Evolutionary conservation across 2,329 filamentous ascomycete species (phyloP).

Genomic region (Alternaria burnsii): DNA sequence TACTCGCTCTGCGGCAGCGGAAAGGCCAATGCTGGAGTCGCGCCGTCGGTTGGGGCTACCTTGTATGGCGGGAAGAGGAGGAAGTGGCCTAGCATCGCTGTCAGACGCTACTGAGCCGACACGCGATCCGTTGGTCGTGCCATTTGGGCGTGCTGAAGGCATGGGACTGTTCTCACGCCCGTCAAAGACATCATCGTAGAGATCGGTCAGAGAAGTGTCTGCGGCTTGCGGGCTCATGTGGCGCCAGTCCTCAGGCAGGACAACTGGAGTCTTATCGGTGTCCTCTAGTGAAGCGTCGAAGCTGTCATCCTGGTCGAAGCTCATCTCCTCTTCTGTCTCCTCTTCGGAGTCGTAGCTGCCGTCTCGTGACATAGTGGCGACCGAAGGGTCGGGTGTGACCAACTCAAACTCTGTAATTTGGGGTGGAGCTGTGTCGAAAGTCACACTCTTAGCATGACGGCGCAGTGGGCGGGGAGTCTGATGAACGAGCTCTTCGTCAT

Average conservation of each 20-base stretch:
- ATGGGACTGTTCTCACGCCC: conserved; percentile 70
- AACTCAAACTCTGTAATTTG: conserved; percentile 98
- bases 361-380: conserved; percentile 88
- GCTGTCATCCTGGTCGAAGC: conserved; percentile 77
- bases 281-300: conserved; percentile 96
- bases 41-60: conserved; percentile 64
- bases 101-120: conserved; percentile 80
- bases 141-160: conserved; percentile 61
- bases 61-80: conserved; percentile 77
- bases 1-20: conserved; percentile 76
- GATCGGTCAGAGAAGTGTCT: conserved; percentile 62
- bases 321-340: conserved; percentile 75
- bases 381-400: conserved; percentile 93
- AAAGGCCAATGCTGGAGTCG: conserved; percentile 69
- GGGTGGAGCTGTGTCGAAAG: conserved; percentile 91
- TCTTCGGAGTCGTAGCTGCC: conserved; percentile 87
- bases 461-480: conserved; percentile 74
- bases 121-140: conserved; percentile 58
- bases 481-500: conserved; percentile 63
- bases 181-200: conserved; percentile 73
- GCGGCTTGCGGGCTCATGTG: conserved; percentile 73
- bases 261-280: conserved; percentile 95
- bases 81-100: conserved; percentile 82
- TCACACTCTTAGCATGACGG: conserved; percentile 94
- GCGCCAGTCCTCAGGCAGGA: conserved; percentile 96